phyloP scores from a whole-genome alignment of 768 basidiomycete genomes.

The Lyophyllum semitale region DNA sequence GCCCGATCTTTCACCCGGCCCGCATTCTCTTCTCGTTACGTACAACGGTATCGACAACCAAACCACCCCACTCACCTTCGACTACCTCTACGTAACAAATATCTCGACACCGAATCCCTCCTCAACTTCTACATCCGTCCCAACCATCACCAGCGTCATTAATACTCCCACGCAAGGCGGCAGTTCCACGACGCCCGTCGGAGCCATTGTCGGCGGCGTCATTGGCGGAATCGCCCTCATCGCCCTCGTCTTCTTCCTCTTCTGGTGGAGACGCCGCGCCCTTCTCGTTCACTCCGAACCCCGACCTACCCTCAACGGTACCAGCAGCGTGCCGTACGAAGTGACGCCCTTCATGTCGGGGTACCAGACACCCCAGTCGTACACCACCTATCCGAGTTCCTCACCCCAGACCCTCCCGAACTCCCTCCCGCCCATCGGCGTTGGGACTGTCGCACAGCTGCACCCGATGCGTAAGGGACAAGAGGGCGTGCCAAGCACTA shows the following conservation, averaged over 20 bases:
- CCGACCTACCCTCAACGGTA: not conserved
- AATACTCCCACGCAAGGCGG: too few relatives aligned
- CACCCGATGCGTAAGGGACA: too few relatives aligned
- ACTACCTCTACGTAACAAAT: too few relatives aligned
- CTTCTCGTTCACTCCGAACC: not conserved
- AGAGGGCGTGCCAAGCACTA: not conserved
- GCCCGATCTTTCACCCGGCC: conserved; percentile 9
- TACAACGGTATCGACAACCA: conserved; percentile 12
- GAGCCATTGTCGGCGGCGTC: too few relatives aligned
- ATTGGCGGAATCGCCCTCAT: conserved; percentile 7
- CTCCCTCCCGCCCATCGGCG: not conserved
- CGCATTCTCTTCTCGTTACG: conserved; percentile 22
- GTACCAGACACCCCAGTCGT: not conserved
- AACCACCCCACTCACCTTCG: conserved; percentile 18
- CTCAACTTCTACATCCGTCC: not conserved
- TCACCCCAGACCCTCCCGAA: not conserved
- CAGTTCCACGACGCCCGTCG: not conserved
- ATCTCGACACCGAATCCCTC: not conserved
- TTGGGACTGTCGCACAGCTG: not conserved
- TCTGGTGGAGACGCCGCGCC: conserved; percentile 2
- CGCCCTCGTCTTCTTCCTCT: not conserved
- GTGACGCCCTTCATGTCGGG: conserved; percentile 4
- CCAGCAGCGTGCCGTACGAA: not conserved
- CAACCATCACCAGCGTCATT: too few relatives aligned
- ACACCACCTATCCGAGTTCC: too few relatives aligned